Percentiles rank a stretch among this genome's conserved stretches.
phyloP scores from a whole-genome alignment of 2,329 filamentous ascomycete genomes.

The Microdochium nivale region DNA sequence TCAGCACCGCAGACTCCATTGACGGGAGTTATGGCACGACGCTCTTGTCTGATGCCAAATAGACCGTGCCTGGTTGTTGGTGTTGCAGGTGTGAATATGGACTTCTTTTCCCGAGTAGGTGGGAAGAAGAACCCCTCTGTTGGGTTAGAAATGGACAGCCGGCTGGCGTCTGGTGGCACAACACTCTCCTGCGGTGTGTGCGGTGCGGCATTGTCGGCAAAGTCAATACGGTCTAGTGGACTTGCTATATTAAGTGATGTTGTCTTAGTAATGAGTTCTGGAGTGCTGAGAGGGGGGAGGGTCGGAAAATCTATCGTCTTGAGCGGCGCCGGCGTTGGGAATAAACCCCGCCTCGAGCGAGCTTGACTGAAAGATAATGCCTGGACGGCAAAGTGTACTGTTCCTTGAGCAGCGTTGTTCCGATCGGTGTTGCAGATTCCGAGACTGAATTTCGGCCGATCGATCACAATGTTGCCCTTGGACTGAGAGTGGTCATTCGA shows the following conservation, averaged over 20 bases:
- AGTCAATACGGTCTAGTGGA: slow-evolving; percentile 49
- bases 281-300: slow-evolving; percentile 9
- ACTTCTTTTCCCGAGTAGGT: slow-evolving; percentile 17
- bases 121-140: slow-evolving; percentile 27
- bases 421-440: neutral
- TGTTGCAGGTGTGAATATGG: slow-evolving; percentile 64
- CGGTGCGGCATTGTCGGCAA: slow-evolving; percentile 45
- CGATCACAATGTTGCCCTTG: neutral
- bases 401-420: neutral
- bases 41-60: slow-evolving; percentile 47
- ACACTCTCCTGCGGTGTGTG: slow-evolving; percentile 72
- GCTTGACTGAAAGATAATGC: slow-evolving; percentile 24
- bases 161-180: slow-evolving; percentile 71
- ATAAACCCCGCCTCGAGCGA: slow-evolving; percentile 20
- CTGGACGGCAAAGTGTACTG: slow-evolving; percentile 20
- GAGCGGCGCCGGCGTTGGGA: slow-evolving; percentile 25
- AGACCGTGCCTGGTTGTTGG: slow-evolving; percentile 60
- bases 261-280: slow-evolving; percentile 43
- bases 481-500: slow-evolving; percentile 12
- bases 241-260: slow-evolving; percentile 46
- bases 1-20: slow-evolving; percentile 63
- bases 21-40: slow-evolving; percentile 58
- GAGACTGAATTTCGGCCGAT: neutral
- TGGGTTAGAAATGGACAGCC: slow-evolving; percentile 69
- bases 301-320: slow-evolving; percentile 7